Percentiles rank a stretch among this genome's conserved stretches.
Evolutionary conservation across 768 basidiomycete genomes (phyloP).

Genomic region (Termitomyces sp.): DNA sequence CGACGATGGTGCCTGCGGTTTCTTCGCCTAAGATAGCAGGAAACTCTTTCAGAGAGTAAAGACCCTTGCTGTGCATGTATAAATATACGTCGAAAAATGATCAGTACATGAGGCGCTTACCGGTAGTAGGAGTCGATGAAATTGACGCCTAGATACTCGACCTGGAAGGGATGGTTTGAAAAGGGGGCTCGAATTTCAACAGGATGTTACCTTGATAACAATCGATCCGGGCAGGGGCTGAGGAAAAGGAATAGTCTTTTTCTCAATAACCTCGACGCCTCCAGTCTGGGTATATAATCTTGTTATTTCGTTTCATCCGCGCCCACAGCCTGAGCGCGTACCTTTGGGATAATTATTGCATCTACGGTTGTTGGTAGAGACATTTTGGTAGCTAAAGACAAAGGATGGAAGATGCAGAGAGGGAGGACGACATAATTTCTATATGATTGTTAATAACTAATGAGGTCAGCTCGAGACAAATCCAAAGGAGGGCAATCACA

Average conservation of each 20-base stretch:
- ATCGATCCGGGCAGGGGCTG: conserved; percentile 58
- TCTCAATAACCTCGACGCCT: conserved; percentile 73
- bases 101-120: conserved; percentile 29
- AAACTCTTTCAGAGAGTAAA: conserved; percentile 57
- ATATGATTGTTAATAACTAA: too few species aligned
- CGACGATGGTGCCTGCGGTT: conserved; percentile 70
- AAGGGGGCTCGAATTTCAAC: neutral
- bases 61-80: conserved; percentile 44
- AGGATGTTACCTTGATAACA: conserved; percentile 36
- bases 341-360: conserved; percentile 67
- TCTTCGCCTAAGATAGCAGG: conserved; percentile 79
- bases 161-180: conserved; percentile 30
- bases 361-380: conserved; percentile 60
- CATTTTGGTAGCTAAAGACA: conserved; percentile 35
- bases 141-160: conserved; percentile 80
- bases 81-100: neutral
- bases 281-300: conserved; percentile 46
- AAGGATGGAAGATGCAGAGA: conserved; percentile 23
- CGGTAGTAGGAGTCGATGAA: conserved; percentile 85
- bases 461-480: neutral
- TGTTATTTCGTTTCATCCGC: neutral
- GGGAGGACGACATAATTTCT: neutral
- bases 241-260: conserved; percentile 65
- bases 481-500: neutral
- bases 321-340: conserved; percentile 4